Evolutionary conservation across 2,329 filamentous ascomycete species (phyloP).

Genomic region (Aspergillus fructus): DNA sequence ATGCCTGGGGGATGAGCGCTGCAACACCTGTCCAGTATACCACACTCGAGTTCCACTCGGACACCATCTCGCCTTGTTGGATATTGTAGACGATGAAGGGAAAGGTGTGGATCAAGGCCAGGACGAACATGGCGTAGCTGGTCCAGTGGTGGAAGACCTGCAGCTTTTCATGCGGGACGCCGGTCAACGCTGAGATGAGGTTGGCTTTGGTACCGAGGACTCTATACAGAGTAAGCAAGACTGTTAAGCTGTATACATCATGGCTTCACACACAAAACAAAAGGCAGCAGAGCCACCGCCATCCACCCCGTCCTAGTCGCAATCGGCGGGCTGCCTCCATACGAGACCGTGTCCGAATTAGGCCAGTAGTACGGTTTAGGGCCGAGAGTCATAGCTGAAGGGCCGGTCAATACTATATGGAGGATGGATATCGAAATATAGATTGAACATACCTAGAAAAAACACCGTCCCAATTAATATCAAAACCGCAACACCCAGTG

Average conservation of each 20-base stretch:
- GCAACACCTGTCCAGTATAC: conserved; percentile 59
- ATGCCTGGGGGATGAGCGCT: conserved; percentile 54
- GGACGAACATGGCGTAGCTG: conserved; percentile 56
- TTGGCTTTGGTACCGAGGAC: conserved; percentile 57
- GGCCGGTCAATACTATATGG: background rate
- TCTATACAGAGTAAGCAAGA: conserved; percentile 20
- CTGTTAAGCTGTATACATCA: no score
- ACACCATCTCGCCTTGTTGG: conserved; percentile 49
- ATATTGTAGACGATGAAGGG: conserved; percentile 58
- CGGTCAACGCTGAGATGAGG: conserved; percentile 54
- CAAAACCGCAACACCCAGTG: conserved; percentile 47
- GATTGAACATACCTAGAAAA: conserved; percentile 43
- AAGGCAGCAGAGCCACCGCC: conserved; percentile 53
- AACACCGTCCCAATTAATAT: conserved; percentile 44
- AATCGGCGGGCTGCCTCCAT: conserved; percentile 54
- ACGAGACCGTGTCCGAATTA: conserved; percentile 39
- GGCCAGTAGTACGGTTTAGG: conserved; percentile 60
- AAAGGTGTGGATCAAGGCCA: conserved; percentile 60
- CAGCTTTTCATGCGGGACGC: conserved; percentile 58
- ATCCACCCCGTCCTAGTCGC: conserved; percentile 55
- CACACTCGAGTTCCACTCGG: conserved; percentile 45
- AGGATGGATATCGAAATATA: background rate
- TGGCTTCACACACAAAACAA: conserved; percentile 42
- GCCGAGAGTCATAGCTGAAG: conserved; percentile 45
- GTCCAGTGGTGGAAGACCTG: conserved; percentile 53